phyloP scores from a whole-genome alignment of 2,329 filamentous ascomycete genomes.

The Periconia sp. region DNA sequence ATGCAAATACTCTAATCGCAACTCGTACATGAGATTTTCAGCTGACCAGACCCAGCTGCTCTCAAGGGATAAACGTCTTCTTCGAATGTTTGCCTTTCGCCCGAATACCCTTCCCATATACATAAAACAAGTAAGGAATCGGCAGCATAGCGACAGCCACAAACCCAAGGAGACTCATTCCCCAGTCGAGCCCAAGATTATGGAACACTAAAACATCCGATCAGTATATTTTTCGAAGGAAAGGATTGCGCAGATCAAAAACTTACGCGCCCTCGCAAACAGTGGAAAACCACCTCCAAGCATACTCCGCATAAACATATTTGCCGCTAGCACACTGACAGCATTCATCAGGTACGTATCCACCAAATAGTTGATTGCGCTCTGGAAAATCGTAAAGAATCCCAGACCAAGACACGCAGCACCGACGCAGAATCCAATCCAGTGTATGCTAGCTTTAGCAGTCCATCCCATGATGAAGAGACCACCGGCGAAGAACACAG shows the following conservation, averaged over 20 bases:
- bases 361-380: constrained; percentile 77
- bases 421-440: constrained; percentile 61
- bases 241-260: background rate
- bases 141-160: constrained; percentile 24
- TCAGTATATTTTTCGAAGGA: background rate
- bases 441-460: constrained; percentile 51
- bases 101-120: constrained; percentile 36
- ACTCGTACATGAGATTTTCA: no score
- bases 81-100: constrained; percentile 67
- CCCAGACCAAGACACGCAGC: constrained; percentile 69
- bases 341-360: constrained; percentile 58
- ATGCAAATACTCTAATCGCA: no score
- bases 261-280: constrained; percentile 28
- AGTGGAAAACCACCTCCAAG: constrained; percentile 55
- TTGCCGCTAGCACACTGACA: constrained; percentile 51
- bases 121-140: constrained; percentile 20
- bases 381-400: constrained; percentile 79
- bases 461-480: constrained; percentile 68
- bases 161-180: constrained; percentile 25
- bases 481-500: constrained; percentile 60
- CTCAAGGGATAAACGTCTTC: constrained; percentile 11
- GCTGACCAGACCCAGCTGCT: no score
- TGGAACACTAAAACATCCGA: constrained; percentile 37
- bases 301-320: constrained; percentile 53
- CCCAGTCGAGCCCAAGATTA: constrained; percentile 24